Evolutionary conservation across 371 early-diverging fungal genomes (phyloP).

Genomic region (Apophysomyces variabilis): DNA sequence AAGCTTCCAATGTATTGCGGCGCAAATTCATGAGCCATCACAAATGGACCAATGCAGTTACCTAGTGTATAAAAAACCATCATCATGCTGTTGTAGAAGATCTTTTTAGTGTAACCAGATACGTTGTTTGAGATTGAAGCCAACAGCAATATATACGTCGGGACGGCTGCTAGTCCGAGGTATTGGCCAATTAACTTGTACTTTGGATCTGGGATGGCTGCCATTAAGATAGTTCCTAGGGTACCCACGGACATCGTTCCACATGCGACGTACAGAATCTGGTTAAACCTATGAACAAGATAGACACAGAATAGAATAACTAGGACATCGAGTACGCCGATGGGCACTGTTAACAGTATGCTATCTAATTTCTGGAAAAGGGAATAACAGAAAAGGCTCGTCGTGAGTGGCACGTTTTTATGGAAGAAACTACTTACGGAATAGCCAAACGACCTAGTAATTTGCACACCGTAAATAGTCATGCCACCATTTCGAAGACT

Average conservation of each 20-base stretch:
- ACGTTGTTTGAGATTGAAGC: slow-evolving; percentile 35
- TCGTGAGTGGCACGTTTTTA: neutral
- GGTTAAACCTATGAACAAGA: slow-evolving; percentile 20
- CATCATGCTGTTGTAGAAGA: slow-evolving; percentile 29
- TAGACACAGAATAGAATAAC: slow-evolving; percentile 26
- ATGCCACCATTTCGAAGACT: slow-evolving; percentile 48
- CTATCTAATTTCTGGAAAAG: slow-evolving; percentile 24
- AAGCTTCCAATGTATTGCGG: slow-evolving; percentile 44
- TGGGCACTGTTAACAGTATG: slow-evolving; percentile 30
- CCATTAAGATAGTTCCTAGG: slow-evolving; percentile 31
- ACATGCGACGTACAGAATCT: slow-evolving; percentile 28
- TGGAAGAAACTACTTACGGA: slow-evolving; percentile 22
- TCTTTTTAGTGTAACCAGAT: slow-evolving; percentile 41
- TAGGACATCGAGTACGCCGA: slow-evolving; percentile 29
- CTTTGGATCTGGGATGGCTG: slow-evolving; percentile 29
- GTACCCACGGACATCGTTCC: slow-evolving; percentile 21
- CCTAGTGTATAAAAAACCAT: slow-evolving; percentile 34
- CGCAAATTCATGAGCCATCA: slow-evolving; percentile 28
- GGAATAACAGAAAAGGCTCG: no score
- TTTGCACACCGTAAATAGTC: slow-evolving; percentile 38
- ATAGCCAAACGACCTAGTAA: slow-evolving; percentile 41
- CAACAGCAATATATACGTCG: slow-evolving; percentile 28
- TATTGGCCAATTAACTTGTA: slow-evolving; percentile 33
- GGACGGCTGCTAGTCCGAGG: slow-evolving; percentile 28
- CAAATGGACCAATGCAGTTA: slow-evolving; percentile 29